These are phyloP conservation scores for Ceratocystis eucalypticola DNA, from an alignment of 2,329 filamentous ascomycete species.

Conservation along the genomic window DNA sequence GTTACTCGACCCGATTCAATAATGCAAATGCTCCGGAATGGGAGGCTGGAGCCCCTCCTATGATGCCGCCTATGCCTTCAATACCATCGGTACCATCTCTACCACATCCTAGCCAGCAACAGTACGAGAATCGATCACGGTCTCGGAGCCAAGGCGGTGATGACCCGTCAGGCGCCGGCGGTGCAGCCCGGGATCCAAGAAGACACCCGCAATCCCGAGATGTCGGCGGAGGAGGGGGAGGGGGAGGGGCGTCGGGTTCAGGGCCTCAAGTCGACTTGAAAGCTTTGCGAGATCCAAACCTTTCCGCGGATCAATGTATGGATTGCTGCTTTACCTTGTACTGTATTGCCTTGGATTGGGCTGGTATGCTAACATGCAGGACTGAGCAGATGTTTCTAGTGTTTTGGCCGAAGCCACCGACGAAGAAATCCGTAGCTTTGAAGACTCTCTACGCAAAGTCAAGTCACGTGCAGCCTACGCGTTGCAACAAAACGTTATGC, in stretches of 20 bases:
- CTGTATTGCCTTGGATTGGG: no score
- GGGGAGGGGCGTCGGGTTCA: conserved; percentile 30
- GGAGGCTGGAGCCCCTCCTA: conserved; percentile 51
- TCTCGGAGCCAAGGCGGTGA: conserved; percentile 22
- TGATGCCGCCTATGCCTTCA: conserved; percentile 17
- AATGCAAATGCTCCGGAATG: conserved; percentile 53
- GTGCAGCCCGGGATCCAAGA: conserved; percentile 25
- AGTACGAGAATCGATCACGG: conserved; percentile 12
- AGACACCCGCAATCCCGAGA: conserved; percentile 42
- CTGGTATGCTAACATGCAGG: conserved; percentile 17
- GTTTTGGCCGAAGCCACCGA: conserved; percentile 76
- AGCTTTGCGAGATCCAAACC: conserved; percentile 63
- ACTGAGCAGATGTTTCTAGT: conserved; percentile 42
- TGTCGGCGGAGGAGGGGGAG: background rate
- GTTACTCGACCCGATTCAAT: conserved; percentile 89
- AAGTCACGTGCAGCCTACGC: conserved; percentile 69
- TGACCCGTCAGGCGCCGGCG: conserved; percentile 20
- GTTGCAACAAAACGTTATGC: conserved; percentile 87
- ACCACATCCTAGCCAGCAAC: conserved; percentile 8
- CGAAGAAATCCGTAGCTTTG: conserved; percentile 71
- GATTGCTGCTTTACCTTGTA: no score
- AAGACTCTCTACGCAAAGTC: conserved; percentile 59
- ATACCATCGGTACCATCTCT: conserved; percentile 15
- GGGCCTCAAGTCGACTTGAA: conserved; percentile 61
- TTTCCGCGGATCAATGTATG: conserved; percentile 65